phyloP scores from a whole-genome alignment of 495 filamentous ascomycete genomes.

The Neurospora discreta region DNA sequence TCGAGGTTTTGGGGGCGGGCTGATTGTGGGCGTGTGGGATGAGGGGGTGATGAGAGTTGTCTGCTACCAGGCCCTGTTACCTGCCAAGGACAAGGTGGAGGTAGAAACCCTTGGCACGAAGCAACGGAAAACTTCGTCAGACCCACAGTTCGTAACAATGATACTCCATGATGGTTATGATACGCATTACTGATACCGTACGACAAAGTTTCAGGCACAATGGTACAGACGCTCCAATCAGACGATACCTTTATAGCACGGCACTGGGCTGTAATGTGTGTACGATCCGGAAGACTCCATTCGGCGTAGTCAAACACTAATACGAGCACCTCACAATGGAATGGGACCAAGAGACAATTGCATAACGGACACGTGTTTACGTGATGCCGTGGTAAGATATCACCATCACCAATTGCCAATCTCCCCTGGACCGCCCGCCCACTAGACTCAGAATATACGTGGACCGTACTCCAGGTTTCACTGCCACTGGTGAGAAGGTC shows the following conservation, averaged over 20 bases:
- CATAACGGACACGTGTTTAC: not conserved
- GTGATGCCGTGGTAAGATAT: not conserved
- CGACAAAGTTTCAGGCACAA: not conserved
- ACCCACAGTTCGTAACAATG: not conserved
- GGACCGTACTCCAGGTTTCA: not conserved
- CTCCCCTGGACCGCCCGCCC: not conserved
- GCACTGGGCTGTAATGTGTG: not conserved
- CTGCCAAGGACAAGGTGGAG: not conserved
- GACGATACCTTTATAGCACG: not conserved
- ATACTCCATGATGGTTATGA: not conserved
- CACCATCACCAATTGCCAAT: not conserved
- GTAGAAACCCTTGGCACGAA: not conserved
- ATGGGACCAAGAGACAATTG: not conserved
- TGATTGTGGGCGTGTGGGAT: not conserved
- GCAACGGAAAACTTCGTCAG: not conserved
- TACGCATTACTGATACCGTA: not conserved
- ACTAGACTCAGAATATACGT: not conserved
- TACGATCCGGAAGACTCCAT: not conserved
- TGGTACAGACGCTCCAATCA: not conserved
- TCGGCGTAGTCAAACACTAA: not conserved
- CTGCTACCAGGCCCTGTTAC: not conserved
- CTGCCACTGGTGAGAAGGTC: not conserved
- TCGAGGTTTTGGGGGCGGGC: not conserved
- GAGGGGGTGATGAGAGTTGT: not conserved
- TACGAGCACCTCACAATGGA: not conserved